These are phyloP conservation scores for Saccharomycopsis selenospora DNA, from an alignment of 805 yeast genomes.

Conservation along the genomic window DNA sequence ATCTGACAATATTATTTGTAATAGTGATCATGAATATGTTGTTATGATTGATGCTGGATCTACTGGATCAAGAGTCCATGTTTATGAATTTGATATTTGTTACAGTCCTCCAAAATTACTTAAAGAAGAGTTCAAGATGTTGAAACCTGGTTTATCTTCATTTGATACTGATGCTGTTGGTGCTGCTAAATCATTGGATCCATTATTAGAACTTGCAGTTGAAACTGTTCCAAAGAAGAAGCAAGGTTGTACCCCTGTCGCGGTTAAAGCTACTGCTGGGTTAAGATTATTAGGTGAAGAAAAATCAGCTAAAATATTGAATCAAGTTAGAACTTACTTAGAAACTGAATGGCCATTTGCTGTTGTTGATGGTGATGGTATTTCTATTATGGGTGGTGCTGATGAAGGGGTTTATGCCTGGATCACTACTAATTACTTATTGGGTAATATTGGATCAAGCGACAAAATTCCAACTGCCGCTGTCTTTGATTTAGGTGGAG, in stretches of 20 bases:
- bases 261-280: slow-evolving; percentile 98
- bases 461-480: slow-evolving; percentile 85
- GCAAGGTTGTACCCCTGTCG: slow-evolving; percentile 83
- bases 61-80: slow-evolving; percentile 92
- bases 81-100: slow-evolving; percentile 86
- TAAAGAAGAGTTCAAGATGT: slow-evolving; percentile 77
- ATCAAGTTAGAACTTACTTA: slow-evolving; percentile 68
- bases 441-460: slow-evolving; percentile 83
- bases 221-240: slow-evolving; percentile 64
- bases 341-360: slow-evolving; percentile 85
- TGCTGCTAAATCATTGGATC: slow-evolving; percentile 88
- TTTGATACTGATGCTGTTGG: slow-evolving; percentile 72
- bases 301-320: slow-evolving; percentile 62
- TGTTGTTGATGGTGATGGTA: slow-evolving; percentile 78
- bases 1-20: slow-evolving; percentile 28
- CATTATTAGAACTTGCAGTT: slow-evolving; percentile 69
- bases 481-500: slow-evolving; percentile 96
- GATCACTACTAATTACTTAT: slow-evolving; percentile 90
- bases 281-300: slow-evolving; percentile 76
- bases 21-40: slow-evolving; percentile 56
- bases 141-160: slow-evolving; percentile 86
- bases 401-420: slow-evolving; percentile 99
- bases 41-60: slow-evolving; percentile 98
- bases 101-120: slow-evolving; percentile 74
- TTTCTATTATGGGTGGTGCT: slow-evolving; percentile 89